These are phyloP conservation scores for Eutypa lata DNA, from an alignment of 2,329 filamentous ascomycete species.

Conservation along the genomic window DNA sequence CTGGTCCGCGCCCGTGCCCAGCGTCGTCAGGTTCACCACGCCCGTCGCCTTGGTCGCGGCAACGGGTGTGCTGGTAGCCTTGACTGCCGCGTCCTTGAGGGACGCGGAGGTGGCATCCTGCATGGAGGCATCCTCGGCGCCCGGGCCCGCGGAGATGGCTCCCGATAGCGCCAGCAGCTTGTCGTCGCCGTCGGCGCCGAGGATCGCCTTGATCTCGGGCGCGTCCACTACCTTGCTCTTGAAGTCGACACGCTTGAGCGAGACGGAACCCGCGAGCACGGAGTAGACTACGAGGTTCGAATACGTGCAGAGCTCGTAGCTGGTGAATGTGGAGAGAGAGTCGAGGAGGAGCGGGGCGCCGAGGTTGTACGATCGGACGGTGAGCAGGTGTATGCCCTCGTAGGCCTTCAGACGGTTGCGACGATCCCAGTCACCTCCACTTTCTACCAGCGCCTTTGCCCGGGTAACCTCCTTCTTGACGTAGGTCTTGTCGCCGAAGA, in stretches of 20 bases:
- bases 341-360: conserved; percentile 93
- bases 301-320: conserved; percentile 97
- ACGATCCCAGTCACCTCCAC: conserved; percentile 96
- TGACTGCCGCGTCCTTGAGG: conserved; percentile 34
- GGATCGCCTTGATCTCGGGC: conserved; percentile 95
- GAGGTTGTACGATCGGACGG: conserved; percentile 83
- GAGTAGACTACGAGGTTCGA: conserved; percentile 93
- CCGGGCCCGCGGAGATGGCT: conserved; percentile 75
- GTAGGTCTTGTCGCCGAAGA: conserved; percentile 88
- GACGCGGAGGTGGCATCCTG: conserved; percentile 44
- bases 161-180: conserved; percentile 80
- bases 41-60: conserved; percentile 52
- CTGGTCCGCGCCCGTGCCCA: conserved; percentile 67
- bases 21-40: conserved; percentile 82
- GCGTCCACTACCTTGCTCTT: conserved; percentile 99
- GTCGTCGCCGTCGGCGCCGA: conserved; percentile 79
- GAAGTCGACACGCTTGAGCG: conserved; percentile 95
- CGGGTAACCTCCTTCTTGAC: conserved; percentile 94
- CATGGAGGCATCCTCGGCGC: conserved; percentile 72
- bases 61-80: conserved; percentile 43
- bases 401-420: conserved; percentile 98
- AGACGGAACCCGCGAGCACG: conserved; percentile 89
- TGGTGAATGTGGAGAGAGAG: conserved; percentile 96
- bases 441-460: conserved; percentile 85
- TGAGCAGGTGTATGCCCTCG: conserved; percentile 90